Base-by-base conservation (phyloP, 225 moss, liverwort and hornwort genomes). In the Physcomitrellopsis africana region DNA sequence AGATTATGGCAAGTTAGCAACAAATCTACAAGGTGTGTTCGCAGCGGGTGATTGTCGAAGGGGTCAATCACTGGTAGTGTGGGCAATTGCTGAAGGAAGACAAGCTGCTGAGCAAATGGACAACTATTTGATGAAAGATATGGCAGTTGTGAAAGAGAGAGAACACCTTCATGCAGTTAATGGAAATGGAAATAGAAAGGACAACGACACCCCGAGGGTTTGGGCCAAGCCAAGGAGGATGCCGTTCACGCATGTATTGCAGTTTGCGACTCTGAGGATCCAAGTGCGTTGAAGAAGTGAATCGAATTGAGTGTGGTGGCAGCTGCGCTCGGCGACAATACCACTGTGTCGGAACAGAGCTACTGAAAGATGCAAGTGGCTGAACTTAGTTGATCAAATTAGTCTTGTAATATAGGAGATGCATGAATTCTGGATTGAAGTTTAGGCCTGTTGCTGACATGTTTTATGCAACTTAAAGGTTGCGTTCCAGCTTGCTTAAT, bases 21-120 rank as follows among this genome's bases (percentile, higher is more conserved):
- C 94, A 0, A 94, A 92, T 62, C 53, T 92, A 42, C 85, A 94
- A 81, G 92, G 90, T 1, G 92, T 94, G 0, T 94, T 94, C 41
- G 92, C 94, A 15, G 94, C 94, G 9, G 94, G 94, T 17, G 94
- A 94, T 75, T 94, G 94, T 47, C 85, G 94, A 58, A 80, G 94
- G 76, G 94, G 94, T 26, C 94, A 94, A 54, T 94, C 94, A 22
- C 80, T 94, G 56, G 92, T 92, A 3, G 94, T 94, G 3, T 94
- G 94, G 94, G 94, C 94, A 3, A 94, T 94, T 49, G 78, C 92
- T 5, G 94, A 94, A 79, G 94, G 92, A 17, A 69, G 94, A 75
- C 87, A 90, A 79, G 94, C 90, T 32, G 94, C 92, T 54, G 79
- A 82, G 7, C 81, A 89, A 75, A 77, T 92, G 67, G 92, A 94